Conservation (phyloP, 306 rosid species). For the Cucurbita moschata region DNA sequence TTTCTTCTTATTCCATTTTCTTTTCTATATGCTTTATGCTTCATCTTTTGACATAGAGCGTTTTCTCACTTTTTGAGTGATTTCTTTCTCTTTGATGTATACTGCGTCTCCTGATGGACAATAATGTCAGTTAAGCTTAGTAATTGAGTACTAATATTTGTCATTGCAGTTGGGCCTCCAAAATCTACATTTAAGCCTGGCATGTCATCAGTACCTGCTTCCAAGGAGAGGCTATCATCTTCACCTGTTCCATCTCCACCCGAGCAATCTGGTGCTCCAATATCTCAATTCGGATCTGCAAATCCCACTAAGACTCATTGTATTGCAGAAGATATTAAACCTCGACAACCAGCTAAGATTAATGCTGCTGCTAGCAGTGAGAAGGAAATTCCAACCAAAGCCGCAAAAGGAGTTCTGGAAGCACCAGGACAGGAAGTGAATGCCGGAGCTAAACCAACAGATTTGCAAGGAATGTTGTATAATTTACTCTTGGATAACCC, state of each 20-base stretch:
- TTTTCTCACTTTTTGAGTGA: not conserved
- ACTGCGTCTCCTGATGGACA: not conserved
- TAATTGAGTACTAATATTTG: not conserved
- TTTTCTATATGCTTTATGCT: not conserved
- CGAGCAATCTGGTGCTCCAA: conserved; percentile 37
- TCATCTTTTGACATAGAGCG: not conserved
- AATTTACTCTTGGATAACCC: conserved; percentile 71
- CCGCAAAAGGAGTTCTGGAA: conserved; percentile 28
- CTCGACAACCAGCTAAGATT: conserved; percentile 39
- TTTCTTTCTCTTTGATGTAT: not conserved
- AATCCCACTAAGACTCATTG: conserved; percentile 34
- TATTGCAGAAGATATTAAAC: conserved; percentile 35
- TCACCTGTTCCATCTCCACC: conserved; percentile 73
- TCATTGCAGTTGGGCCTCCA: conserved; percentile 35
- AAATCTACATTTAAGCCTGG: conserved; percentile 48
- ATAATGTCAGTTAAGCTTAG: not conserved
- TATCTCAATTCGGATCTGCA: conserved; percentile 50
- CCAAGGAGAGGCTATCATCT: conserved; percentile 48
- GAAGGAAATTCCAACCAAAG: conserved; percentile 39
- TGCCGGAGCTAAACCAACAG: conserved; percentile 39
- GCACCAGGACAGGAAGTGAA: conserved; percentile 43
- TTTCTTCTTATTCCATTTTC: not conserved
- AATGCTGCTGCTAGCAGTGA: conserved; percentile 33
- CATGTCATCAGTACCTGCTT: conserved; percentile 30
- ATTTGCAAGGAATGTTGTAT: conserved; percentile 53